phyloP scores from a whole-genome alignment of 2,329 filamentous ascomycete species.

The Trichoderma endophyticum region DNA sequence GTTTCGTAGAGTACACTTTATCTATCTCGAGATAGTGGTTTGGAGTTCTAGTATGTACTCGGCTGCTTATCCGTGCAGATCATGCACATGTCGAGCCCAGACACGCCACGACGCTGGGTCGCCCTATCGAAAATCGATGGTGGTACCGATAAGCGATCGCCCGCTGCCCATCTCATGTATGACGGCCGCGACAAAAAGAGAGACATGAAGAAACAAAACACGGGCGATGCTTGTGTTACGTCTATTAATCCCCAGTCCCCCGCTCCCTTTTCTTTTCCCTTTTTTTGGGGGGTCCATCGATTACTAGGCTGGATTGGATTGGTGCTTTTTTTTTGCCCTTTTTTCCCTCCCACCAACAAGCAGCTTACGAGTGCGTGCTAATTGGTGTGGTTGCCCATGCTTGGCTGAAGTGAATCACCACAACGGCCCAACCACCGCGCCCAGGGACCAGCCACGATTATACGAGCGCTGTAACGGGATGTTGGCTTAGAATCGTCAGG shows the following conservation, averaged over 20 bases:
- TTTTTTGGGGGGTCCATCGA: not conserved
- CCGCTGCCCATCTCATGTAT: not conserved
- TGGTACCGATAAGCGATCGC: not conserved
- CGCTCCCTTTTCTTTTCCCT: not conserved
- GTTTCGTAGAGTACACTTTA: not conserved
- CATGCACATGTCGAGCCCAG: not conserved
- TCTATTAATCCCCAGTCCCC: not conserved
- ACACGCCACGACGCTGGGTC: not conserved
- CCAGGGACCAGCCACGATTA: slow-evolving; percentile 4
- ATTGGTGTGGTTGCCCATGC: not conserved
- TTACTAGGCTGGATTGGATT: not conserved
- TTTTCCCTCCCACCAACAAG: not conserved
- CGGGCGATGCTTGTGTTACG: not conserved
- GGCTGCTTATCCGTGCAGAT: not conserved
- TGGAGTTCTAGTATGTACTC: not conserved
- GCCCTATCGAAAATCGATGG: not conserved
- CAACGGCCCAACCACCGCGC: not conserved
- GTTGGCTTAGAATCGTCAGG: not conserved
- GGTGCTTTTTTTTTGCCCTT: not conserved
- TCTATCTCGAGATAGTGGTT: not conserved
- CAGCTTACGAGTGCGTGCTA: not conserved
- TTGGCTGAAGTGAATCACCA: not conserved
- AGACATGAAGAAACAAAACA: not conserved
- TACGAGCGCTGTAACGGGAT: not conserved
- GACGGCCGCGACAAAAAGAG: not conserved